Percentiles rank a stretch among this genome's conserved stretches.
Conservation (phyloP, 2,329 filamentous ascomycete genomes). For the Chalaropsis ovoidea region DNA sequence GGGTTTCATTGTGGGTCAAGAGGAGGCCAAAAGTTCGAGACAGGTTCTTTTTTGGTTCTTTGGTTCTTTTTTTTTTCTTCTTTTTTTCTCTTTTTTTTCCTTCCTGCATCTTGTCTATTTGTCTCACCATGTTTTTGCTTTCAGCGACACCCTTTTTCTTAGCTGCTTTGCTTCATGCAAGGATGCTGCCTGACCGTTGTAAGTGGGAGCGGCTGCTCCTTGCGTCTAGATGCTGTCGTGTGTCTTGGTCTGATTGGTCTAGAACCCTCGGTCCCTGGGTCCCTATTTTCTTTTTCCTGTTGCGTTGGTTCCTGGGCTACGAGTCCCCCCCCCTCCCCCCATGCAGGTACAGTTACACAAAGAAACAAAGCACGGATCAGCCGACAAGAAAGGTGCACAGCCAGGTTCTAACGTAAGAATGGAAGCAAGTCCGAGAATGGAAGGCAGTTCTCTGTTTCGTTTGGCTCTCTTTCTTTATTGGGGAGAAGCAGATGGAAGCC, state of each 20-base stretch:
- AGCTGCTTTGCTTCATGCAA: not conserved
- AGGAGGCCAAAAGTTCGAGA: no score
- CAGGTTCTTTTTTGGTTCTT: not conserved
- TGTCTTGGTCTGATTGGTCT: not conserved
- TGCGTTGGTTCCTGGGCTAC: not conserved
- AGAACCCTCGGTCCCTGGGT: not conserved
- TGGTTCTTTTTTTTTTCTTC: not conserved
- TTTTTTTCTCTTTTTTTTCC: not conserved
- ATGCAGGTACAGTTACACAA: constrained; percentile 12
- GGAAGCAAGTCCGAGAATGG: not conserved
- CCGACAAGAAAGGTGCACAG: constrained; percentile 14
- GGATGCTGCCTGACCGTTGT: not conserved
- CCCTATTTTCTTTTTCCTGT: not conserved
- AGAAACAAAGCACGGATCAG: not conserved
- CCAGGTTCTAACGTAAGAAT: not conserved
- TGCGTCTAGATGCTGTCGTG: not conserved
- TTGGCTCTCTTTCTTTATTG: no score
- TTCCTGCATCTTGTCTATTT: not conserved
- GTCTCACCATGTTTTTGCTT: not conserved
- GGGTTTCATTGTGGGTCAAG: no score
- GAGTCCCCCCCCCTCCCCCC: no score
- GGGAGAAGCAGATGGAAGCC: not conserved
- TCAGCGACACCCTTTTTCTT: not conserved
- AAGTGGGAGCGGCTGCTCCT: not conserved
- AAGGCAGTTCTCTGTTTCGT: not conserved